Base-by-base conservation (phyloP, 106 monocot species). In the Xerophyta viscosa region DNA sequence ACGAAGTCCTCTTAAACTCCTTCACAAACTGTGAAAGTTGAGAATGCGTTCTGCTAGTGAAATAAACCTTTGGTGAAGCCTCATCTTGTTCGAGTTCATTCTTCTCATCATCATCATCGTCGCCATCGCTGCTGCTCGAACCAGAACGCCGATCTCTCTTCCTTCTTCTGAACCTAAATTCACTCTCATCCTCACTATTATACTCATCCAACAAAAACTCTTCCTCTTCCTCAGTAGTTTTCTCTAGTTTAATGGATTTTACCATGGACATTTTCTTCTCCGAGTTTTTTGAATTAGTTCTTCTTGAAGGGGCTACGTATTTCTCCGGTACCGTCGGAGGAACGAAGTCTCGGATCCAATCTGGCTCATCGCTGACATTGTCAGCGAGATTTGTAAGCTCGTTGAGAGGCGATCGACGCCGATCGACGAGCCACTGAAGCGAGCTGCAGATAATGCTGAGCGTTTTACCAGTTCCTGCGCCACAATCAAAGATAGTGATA, bases 391-490 rank as follows among this genome's bases (percentile, higher is more conserved):
- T 49, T 18, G 19, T 2, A 19, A 11, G 13, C 14, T 10, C 22
- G 53, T 14, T 54, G 31, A 36, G 30, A 39, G 27, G n/a, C 18
- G 2, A 54, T 31, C 46, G 60, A 28, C 76, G 50, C 37, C 51
- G 71, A 41, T 96, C 94, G 14, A 85, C 56, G 31, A 96, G 22
- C 94, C 94, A 96, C 55, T 96, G 88, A n/a, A 96, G 71, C 19
- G 81, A 71, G 65, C 94, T 88, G 71, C 94, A 96, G n/a, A 96
- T 96, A 57, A 96, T 81, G 71, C 94, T 88, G 25, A 96, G 81
- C 28, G 94, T 96, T 58, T 96, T 96, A 0, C 94, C 94, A 9
- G 94, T 96, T 3, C 93, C 87, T 92, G 11, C 33, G 64, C 10
- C n/a, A 36, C 33, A 36, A 36, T 6, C 33, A 36, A 36, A 36